Conservation (phyloP, 1,284 basidiomycete genomes). For the Moesziomyces sp. region DNA sequence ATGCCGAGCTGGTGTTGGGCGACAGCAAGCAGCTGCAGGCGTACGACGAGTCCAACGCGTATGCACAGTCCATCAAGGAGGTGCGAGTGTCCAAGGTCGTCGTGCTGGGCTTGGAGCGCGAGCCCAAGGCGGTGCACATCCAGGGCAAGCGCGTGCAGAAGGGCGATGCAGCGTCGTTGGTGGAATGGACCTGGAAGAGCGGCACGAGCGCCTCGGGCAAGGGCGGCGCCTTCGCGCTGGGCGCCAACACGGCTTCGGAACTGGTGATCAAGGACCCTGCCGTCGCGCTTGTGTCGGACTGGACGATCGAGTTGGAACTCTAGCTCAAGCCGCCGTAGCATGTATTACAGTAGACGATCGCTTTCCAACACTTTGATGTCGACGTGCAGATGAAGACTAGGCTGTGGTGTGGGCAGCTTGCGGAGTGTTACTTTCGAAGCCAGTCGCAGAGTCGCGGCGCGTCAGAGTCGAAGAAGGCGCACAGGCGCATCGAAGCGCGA, state of each 20-base stretch:
- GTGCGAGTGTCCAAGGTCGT: conserved; percentile 64
- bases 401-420: too few species aligned
- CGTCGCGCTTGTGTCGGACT: conserved; percentile 52
- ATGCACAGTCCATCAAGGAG: conserved; percentile 46
- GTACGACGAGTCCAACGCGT: conserved; percentile 45
- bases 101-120: conserved; percentile 57
- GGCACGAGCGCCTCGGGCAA: conserved; percentile 35
- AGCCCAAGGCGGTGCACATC: conserved; percentile 37
- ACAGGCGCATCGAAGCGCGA: background rate
- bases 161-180: background rate
- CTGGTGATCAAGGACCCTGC: conserved; percentile 61
- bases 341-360: background rate
- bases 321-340: background rate
- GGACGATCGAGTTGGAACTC: conserved; percentile 52
- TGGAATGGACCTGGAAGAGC: conserved; percentile 53
- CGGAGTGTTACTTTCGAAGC: too few species aligned
- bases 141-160: conserved; percentile 25
- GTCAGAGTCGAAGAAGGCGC: too few species aligned
- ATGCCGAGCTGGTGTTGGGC: conserved; percentile 22
- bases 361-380: too few species aligned
- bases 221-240: conserved; percentile 14
- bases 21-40: conserved; percentile 42
- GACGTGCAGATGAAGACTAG: too few species aligned
- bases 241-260: conserved; percentile 41
- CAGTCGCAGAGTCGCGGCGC: too few species aligned